Conservation (phyloP, 352 stramenopile species). For the Phytophthora quininea region DNA sequence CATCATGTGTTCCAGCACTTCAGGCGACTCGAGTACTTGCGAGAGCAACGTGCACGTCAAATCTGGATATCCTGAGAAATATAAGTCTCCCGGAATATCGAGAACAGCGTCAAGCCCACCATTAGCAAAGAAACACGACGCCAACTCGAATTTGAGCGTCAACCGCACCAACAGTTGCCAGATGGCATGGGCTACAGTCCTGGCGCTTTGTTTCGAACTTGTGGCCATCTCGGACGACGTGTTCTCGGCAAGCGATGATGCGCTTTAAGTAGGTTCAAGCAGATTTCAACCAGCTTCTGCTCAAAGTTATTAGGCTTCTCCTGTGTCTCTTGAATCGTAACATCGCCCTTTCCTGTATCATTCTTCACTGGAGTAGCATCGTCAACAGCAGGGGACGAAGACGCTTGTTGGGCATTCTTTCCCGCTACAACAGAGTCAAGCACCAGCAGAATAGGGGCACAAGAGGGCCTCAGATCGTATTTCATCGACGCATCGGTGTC, state of each 20-base stretch:
- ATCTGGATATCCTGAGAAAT: constrained; percentile 79
- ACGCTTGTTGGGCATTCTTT: constrained; percentile 22
- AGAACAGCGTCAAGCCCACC: constrained; percentile 70
- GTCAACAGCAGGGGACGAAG: constrained; percentile 14
- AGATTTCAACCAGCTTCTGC: constrained; percentile 44
- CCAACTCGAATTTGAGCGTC: constrained; percentile 78
- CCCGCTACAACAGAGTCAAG: constrained; percentile 64
- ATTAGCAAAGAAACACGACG: constrained; percentile 56
- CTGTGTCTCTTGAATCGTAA: constrained; percentile 22
- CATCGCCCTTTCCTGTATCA: constrained; percentile 16
- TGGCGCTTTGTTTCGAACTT: constrained; percentile 9
- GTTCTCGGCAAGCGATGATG: constrained; percentile 10
- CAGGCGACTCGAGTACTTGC: constrained; percentile 79
- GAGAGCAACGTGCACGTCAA: constrained; percentile 73
- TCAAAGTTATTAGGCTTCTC: constrained; percentile 31
- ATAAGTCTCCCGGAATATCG: constrained; percentile 42
- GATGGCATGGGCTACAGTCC: constrained; percentile 61
- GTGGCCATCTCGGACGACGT: not conserved
- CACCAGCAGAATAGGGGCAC: constrained; percentile 64
- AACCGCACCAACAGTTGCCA: constrained; percentile 75
- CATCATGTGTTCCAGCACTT: constrained; percentile 87
- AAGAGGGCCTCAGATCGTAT: constrained; percentile 40
- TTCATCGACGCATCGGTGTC: constrained; percentile 4
- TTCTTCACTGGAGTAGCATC: constrained; percentile 6
- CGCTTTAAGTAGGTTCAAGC: constrained; percentile 37